Evolutionary conservation across 1,284 basidiomycete species (phyloP).

Genomic region (Ustilago trichophora): DNA sequence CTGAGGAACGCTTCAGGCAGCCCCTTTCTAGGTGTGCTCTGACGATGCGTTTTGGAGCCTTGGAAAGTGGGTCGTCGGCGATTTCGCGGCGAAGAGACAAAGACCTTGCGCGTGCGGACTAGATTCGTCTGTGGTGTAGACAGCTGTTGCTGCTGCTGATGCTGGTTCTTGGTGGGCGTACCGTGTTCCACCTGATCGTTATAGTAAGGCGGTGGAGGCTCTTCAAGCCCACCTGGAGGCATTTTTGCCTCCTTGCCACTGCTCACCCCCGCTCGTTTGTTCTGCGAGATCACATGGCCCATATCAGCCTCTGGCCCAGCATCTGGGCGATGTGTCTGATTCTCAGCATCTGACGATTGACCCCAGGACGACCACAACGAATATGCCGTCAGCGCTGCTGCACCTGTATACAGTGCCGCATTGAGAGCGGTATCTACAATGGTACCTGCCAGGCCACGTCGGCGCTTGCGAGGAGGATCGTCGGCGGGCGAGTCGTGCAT

Average conservation of each 20-base stretch:
- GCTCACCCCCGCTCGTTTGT: neutral
- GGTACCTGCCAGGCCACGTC: conserved; percentile 46
- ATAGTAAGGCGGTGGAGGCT: conserved; percentile 47
- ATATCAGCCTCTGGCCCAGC: conserved; percentile 26
- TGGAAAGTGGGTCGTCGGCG: conserved; percentile 37
- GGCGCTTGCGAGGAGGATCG: conserved; percentile 37
- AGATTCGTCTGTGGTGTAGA: conserved; percentile 17
- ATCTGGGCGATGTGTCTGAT: conserved; percentile 25
- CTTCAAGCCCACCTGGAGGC: conserved; percentile 32
- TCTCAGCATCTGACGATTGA: conserved; percentile 16
- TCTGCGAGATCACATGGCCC: conserved; percentile 25
- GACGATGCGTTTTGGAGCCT: conserved; percentile 21
- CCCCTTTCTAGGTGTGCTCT: conserved; percentile 25
- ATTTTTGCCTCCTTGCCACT: neutral
- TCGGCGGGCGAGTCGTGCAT: conserved; percentile 9
- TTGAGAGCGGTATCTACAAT: conserved; percentile 51
- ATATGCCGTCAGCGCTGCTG: conserved; percentile 53
- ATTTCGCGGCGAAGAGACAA: conserved; percentile 42
- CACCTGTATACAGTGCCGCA: conserved; percentile 52
- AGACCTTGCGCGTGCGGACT: conserved; percentile 25
- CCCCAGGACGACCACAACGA: conserved; percentile 53
- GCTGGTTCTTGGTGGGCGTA: neutral
- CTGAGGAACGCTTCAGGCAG: conserved; percentile 15
- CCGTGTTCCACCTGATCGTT: conserved; percentile 18
- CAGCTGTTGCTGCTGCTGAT: conserved; percentile 2